A percentile compares a stretch with the other conserved stretches of the same genome.
These are phyloP conservation scores for Melampsora americana DNA, from an alignment of 1,284 basidiomycete species.

Conservation along the genomic window DNA sequence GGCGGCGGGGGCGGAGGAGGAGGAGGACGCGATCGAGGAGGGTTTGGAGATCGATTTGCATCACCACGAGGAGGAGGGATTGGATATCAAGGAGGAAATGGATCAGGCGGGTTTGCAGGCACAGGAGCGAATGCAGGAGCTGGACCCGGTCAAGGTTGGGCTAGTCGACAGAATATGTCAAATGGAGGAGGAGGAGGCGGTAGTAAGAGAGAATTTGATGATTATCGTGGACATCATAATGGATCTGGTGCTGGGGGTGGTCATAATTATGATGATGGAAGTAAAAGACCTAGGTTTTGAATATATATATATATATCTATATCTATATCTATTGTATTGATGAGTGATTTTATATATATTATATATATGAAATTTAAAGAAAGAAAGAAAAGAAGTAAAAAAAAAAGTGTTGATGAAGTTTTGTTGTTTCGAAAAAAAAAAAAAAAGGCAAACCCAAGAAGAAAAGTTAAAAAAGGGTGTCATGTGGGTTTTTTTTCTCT, in stretches of 20 bases:
- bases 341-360: too few relatives aligned
- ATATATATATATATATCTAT: too few relatives aligned
- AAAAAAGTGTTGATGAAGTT: too few relatives aligned
- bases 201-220: slow-evolving; percentile 41
- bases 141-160: slow-evolving; percentile 44
- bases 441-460: too few relatives aligned
- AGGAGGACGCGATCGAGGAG: slow-evolving; percentile 49
- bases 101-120: slow-evolving; percentile 32
- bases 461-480: too few relatives aligned
- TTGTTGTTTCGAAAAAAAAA: too few relatives aligned
- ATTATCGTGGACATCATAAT: slow-evolving; percentile 21
- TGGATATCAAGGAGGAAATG: background rate
- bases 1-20: slow-evolving; percentile 51
- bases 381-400: too few relatives aligned
- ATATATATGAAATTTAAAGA: too few relatives aligned
- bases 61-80: slow-evolving; percentile 23
- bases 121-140: slow-evolving; percentile 44
- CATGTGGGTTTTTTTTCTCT: too few relatives aligned
- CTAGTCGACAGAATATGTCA: slow-evolving; percentile 31
- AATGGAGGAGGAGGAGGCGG: slow-evolving; percentile 10
- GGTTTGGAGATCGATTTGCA: slow-evolving; percentile 45
- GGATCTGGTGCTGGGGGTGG: slow-evolving; percentile 22
- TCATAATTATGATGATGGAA: slow-evolving; percentile 29
- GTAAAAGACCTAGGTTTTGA: slow-evolving; percentile 44
- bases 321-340: too few relatives aligned